Percentiles rank a stretch among this genome's conserved stretches.
phyloP scores from a whole-genome alignment of 345 rosid genomes.

The Turritis glabra region DNA sequence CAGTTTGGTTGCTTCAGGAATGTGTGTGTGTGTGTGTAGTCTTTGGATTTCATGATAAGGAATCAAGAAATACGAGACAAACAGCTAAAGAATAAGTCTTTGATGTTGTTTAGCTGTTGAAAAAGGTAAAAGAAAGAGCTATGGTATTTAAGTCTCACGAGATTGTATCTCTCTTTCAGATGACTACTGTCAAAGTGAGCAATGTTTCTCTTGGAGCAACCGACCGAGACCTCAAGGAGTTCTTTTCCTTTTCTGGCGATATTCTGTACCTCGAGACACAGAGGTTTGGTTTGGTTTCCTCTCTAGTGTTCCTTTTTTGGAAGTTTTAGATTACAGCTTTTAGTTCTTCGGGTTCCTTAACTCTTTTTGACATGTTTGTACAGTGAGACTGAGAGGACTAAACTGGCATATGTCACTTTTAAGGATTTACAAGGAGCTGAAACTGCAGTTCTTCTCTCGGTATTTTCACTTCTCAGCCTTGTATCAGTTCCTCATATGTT shows the following conservation, averaged over 20 bases:
- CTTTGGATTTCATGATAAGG: slow-evolving; percentile 2
- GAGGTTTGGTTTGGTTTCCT: slow-evolving; percentile 45
- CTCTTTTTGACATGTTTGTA: slow-evolving; percentile 24
- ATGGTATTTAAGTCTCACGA: not conserved
- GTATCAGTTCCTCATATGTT: not conserved
- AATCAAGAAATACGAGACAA: not conserved
- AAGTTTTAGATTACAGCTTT: not conserved
- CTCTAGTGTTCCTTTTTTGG: not conserved
- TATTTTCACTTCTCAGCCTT: slow-evolving; percentile 32
- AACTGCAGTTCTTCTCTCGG: slow-evolving; percentile 91
- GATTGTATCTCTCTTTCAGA: slow-evolving; percentile 39
- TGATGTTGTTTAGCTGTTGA: slow-evolving; percentile 11
- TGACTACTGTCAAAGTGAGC: slow-evolving; percentile 59
- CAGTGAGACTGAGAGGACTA: slow-evolving; percentile 69
- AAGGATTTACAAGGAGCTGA: slow-evolving; percentile 88
- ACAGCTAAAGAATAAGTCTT: not conserved
- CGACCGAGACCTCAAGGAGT: slow-evolving; percentile 68
- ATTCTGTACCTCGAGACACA: slow-evolving; percentile 65
- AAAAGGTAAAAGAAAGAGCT: too few species aligned
- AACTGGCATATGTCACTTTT: slow-evolving; percentile 78
- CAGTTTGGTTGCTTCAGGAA: not conserved
- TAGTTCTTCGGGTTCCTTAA: slow-evolving; percentile 13
- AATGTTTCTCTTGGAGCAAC: slow-evolving; percentile 75
- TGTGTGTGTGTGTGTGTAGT: not conserved
- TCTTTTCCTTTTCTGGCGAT: slow-evolving; percentile 87